Percentiles rank a stretch among this genome's conserved stretches.
phyloP scores from a whole-genome alignment of 225 moss, liverwort and hornwort species.

The Takakia lepidozioides region DNA sequence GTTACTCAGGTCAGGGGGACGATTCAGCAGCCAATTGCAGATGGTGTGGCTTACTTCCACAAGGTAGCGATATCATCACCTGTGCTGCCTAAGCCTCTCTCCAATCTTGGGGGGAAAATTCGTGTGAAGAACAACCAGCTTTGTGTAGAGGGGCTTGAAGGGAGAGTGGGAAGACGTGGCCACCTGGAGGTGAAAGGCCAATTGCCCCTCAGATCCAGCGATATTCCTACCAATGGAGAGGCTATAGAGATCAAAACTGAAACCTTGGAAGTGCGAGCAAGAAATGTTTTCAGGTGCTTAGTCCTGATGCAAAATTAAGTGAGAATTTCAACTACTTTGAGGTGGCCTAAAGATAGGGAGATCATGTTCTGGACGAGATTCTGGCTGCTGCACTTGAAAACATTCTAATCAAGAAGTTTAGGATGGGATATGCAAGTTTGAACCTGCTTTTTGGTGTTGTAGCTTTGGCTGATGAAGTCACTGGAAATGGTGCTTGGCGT shows the following conservation, averaged over 20 bases:
- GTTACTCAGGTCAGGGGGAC: constrained; percentile 98
- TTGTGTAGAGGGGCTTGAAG: constrained; percentile 86
- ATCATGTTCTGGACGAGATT: too few species aligned
- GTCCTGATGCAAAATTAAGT: too few species aligned
- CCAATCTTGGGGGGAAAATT: constrained; percentile 86
- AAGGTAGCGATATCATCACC: constrained; percentile 95
- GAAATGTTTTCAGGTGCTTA: constrained; percentile 91
- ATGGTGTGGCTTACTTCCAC: constrained; percentile 82
- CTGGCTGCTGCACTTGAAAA: too few species aligned
- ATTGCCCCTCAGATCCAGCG: constrained; percentile 64
- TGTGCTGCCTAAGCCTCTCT: constrained; percentile 76
- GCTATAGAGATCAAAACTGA: constrained; percentile 89
- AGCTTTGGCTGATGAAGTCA: too few species aligned
- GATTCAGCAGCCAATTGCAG: constrained; percentile 80
- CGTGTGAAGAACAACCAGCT: constrained; percentile 79
- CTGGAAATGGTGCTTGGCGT: too few species aligned
- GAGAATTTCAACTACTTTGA: too few species aligned
- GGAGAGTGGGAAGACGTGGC: constrained; percentile 93
- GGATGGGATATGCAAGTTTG: too few species aligned
- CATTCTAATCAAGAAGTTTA: too few species aligned
- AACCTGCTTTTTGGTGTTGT: too few species aligned
- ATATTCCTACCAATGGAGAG: constrained; percentile 40
- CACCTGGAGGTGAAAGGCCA: constrained; percentile 89
- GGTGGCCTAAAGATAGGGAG: too few species aligned
- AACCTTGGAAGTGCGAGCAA: constrained; percentile 87